Evolutionary conservation across 768 basidiomycete genomes (phyloP).

Genomic region (Clitopilus passeckerianus): DNA sequence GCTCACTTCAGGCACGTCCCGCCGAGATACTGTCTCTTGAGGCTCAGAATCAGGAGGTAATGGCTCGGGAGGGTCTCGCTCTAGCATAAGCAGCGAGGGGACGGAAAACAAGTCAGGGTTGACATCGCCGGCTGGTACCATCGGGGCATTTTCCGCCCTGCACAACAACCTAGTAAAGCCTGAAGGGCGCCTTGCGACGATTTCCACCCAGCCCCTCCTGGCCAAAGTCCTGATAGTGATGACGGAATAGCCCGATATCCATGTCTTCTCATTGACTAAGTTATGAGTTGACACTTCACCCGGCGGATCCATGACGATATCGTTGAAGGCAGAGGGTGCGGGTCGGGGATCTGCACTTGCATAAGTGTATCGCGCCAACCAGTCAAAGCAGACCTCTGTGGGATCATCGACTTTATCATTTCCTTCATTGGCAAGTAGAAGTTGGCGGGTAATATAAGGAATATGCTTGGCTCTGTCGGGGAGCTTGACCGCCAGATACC

Average conservation of each 20-base stretch:
- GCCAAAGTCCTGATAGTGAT: conserved; percentile 75
- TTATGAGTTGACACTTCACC: conserved; percentile 30
- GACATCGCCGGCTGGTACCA: conserved; percentile 80
- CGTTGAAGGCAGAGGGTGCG: conserved; percentile 69
- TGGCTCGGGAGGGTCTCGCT: conserved; percentile 40
- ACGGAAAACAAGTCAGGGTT: conserved; percentile 72
- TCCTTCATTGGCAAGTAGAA: conserved; percentile 81
- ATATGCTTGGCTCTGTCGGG: conserved; percentile 78
- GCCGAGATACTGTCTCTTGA: conserved; percentile 5
- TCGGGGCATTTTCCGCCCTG: conserved; percentile 83
- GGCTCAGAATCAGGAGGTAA: conserved; percentile 17
- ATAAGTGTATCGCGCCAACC: conserved; percentile 93
- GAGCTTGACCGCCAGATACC: conserved; percentile 88
- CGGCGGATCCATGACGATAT: conserved; percentile 67
- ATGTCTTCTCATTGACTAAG: conserved; percentile 60
- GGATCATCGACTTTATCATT: conserved; percentile 74
- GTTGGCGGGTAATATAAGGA: conserved; percentile 79
- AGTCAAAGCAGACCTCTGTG: conserved; percentile 96
- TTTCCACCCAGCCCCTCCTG: conserved; percentile 83
- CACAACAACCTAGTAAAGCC: conserved; percentile 84
- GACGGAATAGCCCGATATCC: conserved; percentile 82
- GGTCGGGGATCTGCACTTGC: conserved; percentile 92
- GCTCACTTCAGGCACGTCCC: not conserved
- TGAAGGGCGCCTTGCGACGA: conserved; percentile 80
- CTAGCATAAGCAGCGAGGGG: conserved; percentile 70